phyloP scores from a whole-genome alignment of 2,329 filamentous ascomycete species.

The Parascedosporium putredinis region DNA sequence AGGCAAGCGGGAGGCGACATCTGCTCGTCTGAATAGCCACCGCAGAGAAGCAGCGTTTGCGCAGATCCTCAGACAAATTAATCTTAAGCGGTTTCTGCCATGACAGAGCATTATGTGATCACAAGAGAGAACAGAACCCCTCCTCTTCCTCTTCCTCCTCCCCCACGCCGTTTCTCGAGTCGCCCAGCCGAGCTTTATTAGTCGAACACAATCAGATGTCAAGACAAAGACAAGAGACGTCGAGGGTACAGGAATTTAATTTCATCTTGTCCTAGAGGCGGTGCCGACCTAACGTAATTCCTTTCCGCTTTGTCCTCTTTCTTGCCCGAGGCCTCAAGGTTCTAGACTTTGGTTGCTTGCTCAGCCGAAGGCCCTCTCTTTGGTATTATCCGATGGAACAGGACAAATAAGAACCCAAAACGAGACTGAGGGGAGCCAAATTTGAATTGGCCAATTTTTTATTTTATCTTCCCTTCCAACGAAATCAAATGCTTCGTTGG shows the following conservation, averaged over 20 bases:
- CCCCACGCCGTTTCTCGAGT: neutral
- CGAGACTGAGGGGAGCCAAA: too few relatives aligned
- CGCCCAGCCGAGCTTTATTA: too few relatives aligned
- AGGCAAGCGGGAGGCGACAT: neutral
- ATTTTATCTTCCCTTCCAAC: too few relatives aligned
- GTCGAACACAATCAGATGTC: too few relatives aligned
- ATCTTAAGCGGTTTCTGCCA: neutral
- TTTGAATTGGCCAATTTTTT: too few relatives aligned
- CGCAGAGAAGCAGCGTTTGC: neutral
- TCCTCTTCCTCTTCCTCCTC: too few relatives aligned
- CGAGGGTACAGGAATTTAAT: neutral
- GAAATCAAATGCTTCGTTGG: neutral
- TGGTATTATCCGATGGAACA: too few relatives aligned
- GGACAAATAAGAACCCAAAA: too few relatives aligned
- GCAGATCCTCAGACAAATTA: constrained; percentile 1
- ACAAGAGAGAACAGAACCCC: neutral
- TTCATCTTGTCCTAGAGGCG: neutral
- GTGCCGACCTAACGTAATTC: too few relatives aligned
- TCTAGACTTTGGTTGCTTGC: too few relatives aligned
- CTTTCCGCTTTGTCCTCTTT: neutral
- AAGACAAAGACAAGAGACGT: neutral
- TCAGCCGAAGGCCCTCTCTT: too few relatives aligned
- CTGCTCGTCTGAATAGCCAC: neutral
- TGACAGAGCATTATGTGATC: constrained; percentile 8
- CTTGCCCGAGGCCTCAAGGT: neutral